Evolutionary conservation across 768 basidiomycete genomes (phyloP).

Genomic region (Panaeolus papilionaceus): DNA sequence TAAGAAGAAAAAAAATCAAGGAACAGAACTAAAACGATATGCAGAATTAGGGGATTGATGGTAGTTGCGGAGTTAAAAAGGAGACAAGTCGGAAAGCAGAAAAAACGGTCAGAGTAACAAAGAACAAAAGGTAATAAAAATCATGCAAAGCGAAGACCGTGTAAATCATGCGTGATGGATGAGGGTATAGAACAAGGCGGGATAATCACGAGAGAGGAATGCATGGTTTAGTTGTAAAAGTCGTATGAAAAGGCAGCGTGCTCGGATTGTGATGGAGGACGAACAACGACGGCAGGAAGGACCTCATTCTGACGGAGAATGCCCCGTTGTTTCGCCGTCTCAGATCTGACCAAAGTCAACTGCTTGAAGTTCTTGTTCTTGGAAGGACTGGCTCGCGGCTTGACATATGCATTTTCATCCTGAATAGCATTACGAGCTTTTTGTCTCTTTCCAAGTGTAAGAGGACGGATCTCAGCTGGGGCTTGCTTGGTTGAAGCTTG

Average conservation of each 20-base stretch:
- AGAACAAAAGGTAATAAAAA: slow-evolving; percentile 22
- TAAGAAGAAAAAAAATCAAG: background rate
- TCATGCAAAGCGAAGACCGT: slow-evolving; percentile 5
- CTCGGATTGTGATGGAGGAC: slow-evolving; percentile 61
- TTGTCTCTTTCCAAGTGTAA: slow-evolving; percentile 63
- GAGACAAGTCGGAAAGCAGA: background rate
- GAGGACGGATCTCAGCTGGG: slow-evolving; percentile 53
- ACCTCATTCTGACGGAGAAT: slow-evolving; percentile 59
- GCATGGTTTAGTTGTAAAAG: slow-evolving; percentile 46
- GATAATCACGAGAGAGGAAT: slow-evolving; percentile 16
- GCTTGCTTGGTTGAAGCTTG: slow-evolving; percentile 25
- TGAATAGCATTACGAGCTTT: slow-evolving; percentile 39
- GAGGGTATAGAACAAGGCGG: slow-evolving; percentile 12
- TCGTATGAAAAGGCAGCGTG: slow-evolving; percentile 49
- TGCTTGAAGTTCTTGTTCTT: slow-evolving; percentile 58
- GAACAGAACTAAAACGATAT: background rate
- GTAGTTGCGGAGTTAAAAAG: background rate
- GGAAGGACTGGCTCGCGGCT: slow-evolving; percentile 22
- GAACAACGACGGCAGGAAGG: slow-evolving; percentile 65
- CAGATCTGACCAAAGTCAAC: slow-evolving; percentile 63
- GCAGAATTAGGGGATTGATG: background rate
- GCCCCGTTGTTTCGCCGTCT: slow-evolving; percentile 68
- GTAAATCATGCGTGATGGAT: slow-evolving; percentile 9
- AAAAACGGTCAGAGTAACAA: slow-evolving; percentile 13
- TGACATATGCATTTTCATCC: slow-evolving; percentile 44